A percentile compares a stretch with the other conserved stretches of the same genome.
phyloP scores from a whole-genome alignment of 108 stramenopile species.

The Stephanodiscus triporus region DNA sequence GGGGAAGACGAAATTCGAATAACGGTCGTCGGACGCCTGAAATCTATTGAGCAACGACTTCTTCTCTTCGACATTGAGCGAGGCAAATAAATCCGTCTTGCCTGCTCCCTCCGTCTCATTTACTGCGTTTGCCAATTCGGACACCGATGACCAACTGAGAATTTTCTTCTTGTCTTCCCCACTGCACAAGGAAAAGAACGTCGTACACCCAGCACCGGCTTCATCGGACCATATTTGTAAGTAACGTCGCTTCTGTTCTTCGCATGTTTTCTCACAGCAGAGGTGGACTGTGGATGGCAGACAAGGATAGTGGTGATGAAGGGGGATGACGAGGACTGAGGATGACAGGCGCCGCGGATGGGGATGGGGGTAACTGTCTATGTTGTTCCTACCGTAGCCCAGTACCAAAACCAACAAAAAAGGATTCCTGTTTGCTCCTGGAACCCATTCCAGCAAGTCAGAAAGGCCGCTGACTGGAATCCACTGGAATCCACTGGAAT shows the following conservation, averaged over 20 bases:
- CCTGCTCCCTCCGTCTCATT: slow-evolving; percentile 20
- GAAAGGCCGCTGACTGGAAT: too few species aligned
- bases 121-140: slow-evolving; percentile 11
- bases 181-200: slow-evolving; percentile 37
- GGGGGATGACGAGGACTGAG: too few species aligned
- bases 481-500: too few species aligned
- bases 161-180: slow-evolving; percentile 44
- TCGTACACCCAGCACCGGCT: slow-evolving; percentile 49
- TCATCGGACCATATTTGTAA: slow-evolving; percentile 64
- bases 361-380: too few species aligned
- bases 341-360: too few species aligned
- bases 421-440: too few species aligned
- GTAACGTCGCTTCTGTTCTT: slow-evolving; percentile 17
- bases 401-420: too few species aligned
- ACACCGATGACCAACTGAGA: slow-evolving; percentile 43
- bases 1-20: slow-evolving; percentile 19
- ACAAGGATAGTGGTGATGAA: too few species aligned
- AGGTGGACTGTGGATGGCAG: too few species aligned
- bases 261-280: too few species aligned
- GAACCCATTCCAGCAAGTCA: too few species aligned
- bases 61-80: slow-evolving; percentile 37
- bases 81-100: slow-evolving; percentile 47
- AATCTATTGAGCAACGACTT: slow-evolving; percentile 34
- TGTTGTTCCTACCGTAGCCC: too few species aligned
- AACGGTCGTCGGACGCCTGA: background rate